Evolutionary conservation across 2,329 filamentous ascomycete genomes (phyloP), one percentile per base, ranked within the genome.

Genomic region (Pezicula carpinea): DNA sequence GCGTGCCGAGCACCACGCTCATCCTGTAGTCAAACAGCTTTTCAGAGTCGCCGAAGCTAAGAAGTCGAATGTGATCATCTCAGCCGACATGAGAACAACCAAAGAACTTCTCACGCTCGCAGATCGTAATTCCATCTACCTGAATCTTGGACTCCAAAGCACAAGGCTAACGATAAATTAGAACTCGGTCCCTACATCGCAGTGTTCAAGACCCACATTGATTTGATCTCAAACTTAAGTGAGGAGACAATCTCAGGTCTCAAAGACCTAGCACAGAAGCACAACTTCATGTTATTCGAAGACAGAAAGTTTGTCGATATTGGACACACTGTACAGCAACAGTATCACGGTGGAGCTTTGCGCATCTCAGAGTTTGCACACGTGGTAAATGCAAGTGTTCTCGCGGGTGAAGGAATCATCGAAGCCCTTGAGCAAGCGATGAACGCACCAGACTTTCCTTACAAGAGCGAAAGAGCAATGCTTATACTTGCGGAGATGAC

Each of bases 241-340:
- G 18, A 36, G 3, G 10, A 15, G 10, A 36, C 33, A 36, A 19
- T 36, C 33, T 8, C 23, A 26, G 11, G 6, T 26, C 23, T 26
- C 11, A 26, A 26, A 26, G 11, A 10, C 6, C 6, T 26, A 6
- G 77, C 76, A 7, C 73, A 78, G 42, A 79, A 77, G 58, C 78
- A 82, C 56, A 78, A 78, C 42, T 82, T 82, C 62, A 76, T 89
- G 53, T 84, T 89, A 57, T 89, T 89, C 61, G 85, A 89, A 65
- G 85, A 89, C 66, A 82, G 85, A 64, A 89, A 89, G 63, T 89
- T 88, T 66, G 83, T 85, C 60, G 85, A 89, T 60, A 89, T 89
- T 64, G 85, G 85, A 59, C 86, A 85, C 67, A 89, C 85, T 7
- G 85, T 89, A 17, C 84, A 89, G 69, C 75, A 85, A 69, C 85